Evolutionary conservation across 1,284 basidiomycete genomes (phyloP).

Genomic region (Rhodotorula sp.): DNA sequence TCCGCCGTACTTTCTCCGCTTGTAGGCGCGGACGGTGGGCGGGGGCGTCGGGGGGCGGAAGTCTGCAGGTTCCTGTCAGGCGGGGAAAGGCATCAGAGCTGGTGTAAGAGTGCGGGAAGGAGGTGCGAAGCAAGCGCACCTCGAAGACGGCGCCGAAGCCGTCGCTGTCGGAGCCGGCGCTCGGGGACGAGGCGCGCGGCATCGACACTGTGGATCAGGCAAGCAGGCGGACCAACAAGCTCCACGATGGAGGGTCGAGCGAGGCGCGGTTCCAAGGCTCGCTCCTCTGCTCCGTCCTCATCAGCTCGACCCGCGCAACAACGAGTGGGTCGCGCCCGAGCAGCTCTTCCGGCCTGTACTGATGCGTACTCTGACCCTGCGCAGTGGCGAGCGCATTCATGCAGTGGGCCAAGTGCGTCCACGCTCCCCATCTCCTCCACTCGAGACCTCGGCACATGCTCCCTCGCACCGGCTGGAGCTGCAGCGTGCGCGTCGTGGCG

Average conservation of each 20-base stretch:
- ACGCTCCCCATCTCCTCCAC: background rate
- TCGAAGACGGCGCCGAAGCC: constrained; percentile 28
- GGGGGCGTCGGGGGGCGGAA: constrained; percentile 43
- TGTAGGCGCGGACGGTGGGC: constrained; percentile 38
- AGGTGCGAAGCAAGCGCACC: constrained; percentile 5
- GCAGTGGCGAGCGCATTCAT: constrained; percentile 11
- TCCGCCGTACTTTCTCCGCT: constrained; percentile 32
- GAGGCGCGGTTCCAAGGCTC: background rate
- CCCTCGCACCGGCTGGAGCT: background rate
- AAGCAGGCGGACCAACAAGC: background rate
- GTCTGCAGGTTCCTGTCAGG: constrained; percentile 34
- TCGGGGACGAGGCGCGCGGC: constrained; percentile 2
- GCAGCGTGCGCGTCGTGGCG: too few relatives aligned
- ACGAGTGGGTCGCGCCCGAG: background rate
- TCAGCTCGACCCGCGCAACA: background rate
- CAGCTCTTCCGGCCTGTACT: background rate
- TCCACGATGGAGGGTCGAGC: background rate
- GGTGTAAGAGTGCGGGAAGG: background rate
- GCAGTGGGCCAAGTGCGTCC: constrained; percentile 21
- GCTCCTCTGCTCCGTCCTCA: background rate
- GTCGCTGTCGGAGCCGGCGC: constrained; percentile 27
- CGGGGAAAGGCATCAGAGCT: too few relatives aligned
- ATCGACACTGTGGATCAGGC: background rate
- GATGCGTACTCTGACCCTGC: background rate
- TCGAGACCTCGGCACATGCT: background rate